Evolutionary conservation across 2,329 filamentous ascomycete species (phyloP).

Genomic region (Penicillium frequentans): DNA sequence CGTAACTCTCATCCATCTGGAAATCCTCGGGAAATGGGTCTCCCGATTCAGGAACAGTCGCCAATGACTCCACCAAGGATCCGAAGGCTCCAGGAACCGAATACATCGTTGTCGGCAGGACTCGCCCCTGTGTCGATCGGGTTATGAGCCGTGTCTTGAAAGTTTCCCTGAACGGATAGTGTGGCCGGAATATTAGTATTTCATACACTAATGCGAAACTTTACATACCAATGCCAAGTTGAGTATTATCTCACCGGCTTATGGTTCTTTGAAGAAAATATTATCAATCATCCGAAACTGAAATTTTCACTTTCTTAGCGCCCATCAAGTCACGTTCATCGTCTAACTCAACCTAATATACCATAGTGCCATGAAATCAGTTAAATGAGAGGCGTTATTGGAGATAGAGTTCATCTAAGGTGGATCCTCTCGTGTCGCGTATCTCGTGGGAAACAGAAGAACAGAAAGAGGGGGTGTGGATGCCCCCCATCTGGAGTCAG

Average conservation of each 20-base stretch:
- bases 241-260: neutral
- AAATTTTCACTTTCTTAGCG: neutral
- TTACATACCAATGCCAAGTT: neutral
- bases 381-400: neutral
- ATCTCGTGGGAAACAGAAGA: conserved; percentile 1
- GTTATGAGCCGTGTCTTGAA: neutral
- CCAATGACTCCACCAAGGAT: neutral
- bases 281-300: neutral
- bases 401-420: conserved; percentile 2
- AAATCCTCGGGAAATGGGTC: conserved; percentile 2
- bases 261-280: neutral
- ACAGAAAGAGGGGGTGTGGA: conserved; percentile 13
- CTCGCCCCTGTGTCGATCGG: conserved; percentile 19
- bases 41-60: conserved; percentile 6
- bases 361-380: neutral
- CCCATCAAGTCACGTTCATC: neutral
- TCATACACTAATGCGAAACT: neutral
- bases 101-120: conserved; percentile 15
- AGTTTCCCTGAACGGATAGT: neutral
- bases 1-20: neutral
- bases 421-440: conserved; percentile 3
- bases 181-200: neutral
- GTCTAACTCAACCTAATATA: neutral
- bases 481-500: conserved; percentile 23
- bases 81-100: conserved; percentile 9